Evolutionary conservation across 2,329 filamentous ascomycete genomes (phyloP), one percentile per base, ranked within the genome.

Genomic region (Colletotrichum paranaense): DNA sequence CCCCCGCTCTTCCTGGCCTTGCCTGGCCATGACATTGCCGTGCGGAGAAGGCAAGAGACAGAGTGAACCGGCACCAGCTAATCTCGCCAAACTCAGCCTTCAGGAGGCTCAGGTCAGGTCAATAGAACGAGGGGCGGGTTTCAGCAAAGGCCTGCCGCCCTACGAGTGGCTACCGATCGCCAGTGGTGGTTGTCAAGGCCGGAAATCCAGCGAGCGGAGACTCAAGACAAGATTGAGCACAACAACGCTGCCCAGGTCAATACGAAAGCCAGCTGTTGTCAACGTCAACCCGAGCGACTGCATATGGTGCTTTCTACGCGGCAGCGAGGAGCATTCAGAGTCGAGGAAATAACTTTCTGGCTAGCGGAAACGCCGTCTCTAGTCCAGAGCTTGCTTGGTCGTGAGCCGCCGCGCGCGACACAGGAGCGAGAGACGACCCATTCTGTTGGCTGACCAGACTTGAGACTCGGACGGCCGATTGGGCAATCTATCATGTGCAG

Each of bases 101-200:
- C 71, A 73, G 67, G 67, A 62, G 68, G 32, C 55, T 70, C 67
- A 62, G 60, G 60, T 42, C 38, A 66, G 46, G 56, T 57, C 55
- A 64, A 42, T 65, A 19, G 56, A 22, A 26, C 16, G 60, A 71
- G 46, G 56, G 35, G 35, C 62, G 19, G 60, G 71, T 73, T 73
- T 73, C 70, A 70, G 70, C 35, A 65, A 32, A 30, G 70, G 19
- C 67, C 60, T 49, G 60, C 57, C 28, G 71, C 71, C 67, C 62
- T 70, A 66, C 56, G 49, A 73, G 71, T 73, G 67, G 71, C 71
- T 73, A 56, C 71, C 42, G 67, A 73, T 73, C 71, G 60, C 26
- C 67, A 35, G 38, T 66, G 46, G 55, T 57, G 67, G 60, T 35
- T 65, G 67, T 65, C 70, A 62, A 35, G 28, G 56, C 49, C 35